These are phyloP conservation scores for Penicillium sp. DNA, from an alignment of 2,329 filamentous ascomycete species.

Conservation along the genomic window DNA sequence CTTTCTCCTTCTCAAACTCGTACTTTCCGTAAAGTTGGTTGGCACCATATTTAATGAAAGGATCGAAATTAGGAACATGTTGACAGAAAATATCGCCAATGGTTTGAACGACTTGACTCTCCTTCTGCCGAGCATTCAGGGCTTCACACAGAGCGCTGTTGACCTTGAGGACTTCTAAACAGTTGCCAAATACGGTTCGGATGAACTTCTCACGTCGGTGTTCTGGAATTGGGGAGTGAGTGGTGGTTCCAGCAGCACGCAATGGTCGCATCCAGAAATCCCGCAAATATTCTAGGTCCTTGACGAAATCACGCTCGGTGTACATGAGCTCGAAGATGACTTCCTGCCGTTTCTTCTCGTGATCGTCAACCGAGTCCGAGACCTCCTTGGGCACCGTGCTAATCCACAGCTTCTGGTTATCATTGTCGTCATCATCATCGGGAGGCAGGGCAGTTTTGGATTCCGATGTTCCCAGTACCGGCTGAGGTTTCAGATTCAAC, in stretches of 20 bases:
- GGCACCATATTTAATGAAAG: conserved; percentile 93
- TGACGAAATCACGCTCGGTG: conserved; percentile 97
- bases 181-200: conserved; percentile 91
- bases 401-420: conserved; percentile 99
- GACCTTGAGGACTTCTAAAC: conserved; percentile 88
- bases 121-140: conserved; percentile 87
- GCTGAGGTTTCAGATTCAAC: conserved; percentile 88
- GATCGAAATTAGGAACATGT: conserved; percentile 86
- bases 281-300: conserved; percentile 93
- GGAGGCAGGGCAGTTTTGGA: conserved; percentile 66
- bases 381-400: conserved; percentile 96
- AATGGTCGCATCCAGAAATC: conserved; percentile 98
- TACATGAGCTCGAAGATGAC: conserved; percentile 99
- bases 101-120: conserved; percentile 80
- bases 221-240: conserved; percentile 80
- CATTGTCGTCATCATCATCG: conserved; percentile 76
- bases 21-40: conserved; percentile 96
- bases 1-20: conserved; percentile 95
- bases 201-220: conserved; percentile 87
- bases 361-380: conserved; percentile 82
- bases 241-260: conserved; percentile 63
- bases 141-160: conserved; percentile 84
- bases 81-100: conserved; percentile 94
- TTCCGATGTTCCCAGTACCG: conserved; percentile 72
- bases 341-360: conserved; percentile 95